Base-by-base conservation (phyloP, 345 rosid genomes). In the Citrus reticulata region DNA sequence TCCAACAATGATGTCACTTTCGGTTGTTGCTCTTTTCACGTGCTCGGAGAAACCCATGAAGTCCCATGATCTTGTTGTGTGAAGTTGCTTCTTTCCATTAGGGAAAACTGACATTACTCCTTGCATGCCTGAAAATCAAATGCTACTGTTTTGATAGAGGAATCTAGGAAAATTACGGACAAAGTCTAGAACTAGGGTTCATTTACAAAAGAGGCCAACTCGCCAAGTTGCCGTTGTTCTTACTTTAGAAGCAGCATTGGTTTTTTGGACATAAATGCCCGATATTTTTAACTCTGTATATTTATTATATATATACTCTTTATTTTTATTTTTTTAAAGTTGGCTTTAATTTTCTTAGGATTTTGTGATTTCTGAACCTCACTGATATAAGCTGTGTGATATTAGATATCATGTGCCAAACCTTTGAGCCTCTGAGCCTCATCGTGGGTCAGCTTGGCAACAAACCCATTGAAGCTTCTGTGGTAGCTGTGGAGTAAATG, bases 91-190 rank as follows among this genome's bases (percentile, higher is more conserved):
- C 77, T 59, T 87, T 67, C 73, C 79, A 74, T 73, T 89, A 3
- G 86, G 90, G 75, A 90, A 87, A 70, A 90, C 92, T 9, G 94
- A 89, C 24, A 86, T 91, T 20, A 87, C 87, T n/a, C 78, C 90
- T 17, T 89, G 82, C 89, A 74, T 80, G 11, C 80, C 94, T 91
- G 78, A 67, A 42, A 67, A 55, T 30, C 37, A 32, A 63, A 63
- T 30, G 68, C 17, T 14, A 30, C 9, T 63, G 39, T 30, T 63
- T 42, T 42, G 49, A 42, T 10, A 10, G 49, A 42, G 14, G 49
- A 42, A 42, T 42, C 49, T 42, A 9, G 49, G 49, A 42, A 42
- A 42, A 9, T 42, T 42, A 42, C 49, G 13, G 49, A 42, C 10
- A 42, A 42, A 42, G 4, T 42, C 49, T 42, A 42, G 11, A 42